phyloP scores from a whole-genome alignment of 2,329 filamentous ascomycete species.

The Periconia digitata region DNA sequence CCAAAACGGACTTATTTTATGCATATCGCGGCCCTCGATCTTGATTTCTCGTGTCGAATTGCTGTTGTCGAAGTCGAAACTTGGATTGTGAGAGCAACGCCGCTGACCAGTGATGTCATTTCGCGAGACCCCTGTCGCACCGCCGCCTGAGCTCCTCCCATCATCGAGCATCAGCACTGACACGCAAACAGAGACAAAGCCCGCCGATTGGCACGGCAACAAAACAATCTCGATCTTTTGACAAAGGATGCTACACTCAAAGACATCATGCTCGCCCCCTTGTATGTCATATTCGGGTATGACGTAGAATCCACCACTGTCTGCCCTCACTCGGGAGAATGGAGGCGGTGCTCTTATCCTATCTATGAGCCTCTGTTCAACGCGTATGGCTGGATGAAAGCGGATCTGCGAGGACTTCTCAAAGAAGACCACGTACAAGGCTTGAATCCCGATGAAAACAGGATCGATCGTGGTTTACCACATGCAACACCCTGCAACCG shows the following conservation, averaged over 20 bases:
- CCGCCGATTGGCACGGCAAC: neutral
- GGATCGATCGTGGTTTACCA: too few relatives aligned
- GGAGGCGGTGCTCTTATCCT: neutral
- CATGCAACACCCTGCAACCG: neutral
- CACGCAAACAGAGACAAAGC: neutral
- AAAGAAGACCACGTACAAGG: neutral
- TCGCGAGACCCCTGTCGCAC: too few relatives aligned
- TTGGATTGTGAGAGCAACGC: neutral
- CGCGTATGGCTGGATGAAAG: neutral
- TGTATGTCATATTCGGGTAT: neutral
- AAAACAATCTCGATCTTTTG: neutral
- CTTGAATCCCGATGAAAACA: neutral
- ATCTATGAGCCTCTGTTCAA: neutral
- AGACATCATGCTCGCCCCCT: neutral
- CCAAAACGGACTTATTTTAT: neutral
- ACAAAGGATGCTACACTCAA: neutral
- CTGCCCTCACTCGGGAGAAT: neutral
- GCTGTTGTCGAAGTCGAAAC: neutral
- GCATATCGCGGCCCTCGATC: neutral
- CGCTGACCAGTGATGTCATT: neutral
- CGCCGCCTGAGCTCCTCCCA: neutral
- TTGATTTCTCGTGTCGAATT: neutral
- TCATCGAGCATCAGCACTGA: neutral
- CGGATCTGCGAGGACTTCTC: neutral
- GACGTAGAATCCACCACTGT: neutral